phyloP scores from a whole-genome alignment of 225 moss, liverwort and hornwort species.

The Pleurozium schreberi region DNA sequence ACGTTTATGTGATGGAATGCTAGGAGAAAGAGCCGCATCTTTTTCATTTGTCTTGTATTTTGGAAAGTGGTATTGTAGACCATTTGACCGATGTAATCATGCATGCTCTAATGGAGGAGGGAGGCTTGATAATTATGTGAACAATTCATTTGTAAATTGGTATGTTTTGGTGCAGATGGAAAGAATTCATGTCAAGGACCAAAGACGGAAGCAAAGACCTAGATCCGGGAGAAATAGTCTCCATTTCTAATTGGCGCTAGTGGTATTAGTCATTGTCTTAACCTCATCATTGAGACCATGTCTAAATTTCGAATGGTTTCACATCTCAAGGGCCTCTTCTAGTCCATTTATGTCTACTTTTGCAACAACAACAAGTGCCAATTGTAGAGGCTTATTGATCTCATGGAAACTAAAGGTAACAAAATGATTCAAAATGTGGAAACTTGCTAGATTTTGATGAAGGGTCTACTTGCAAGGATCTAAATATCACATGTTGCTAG shows the following conservation, averaged over 20 bases:
- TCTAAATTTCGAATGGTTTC: neutral
- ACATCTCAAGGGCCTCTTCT: fast-evolving
- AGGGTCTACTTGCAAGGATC: fast-evolving
- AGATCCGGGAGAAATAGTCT: too few relatives aligned
- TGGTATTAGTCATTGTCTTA: fast-evolving
- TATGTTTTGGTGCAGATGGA: fast-evolving
- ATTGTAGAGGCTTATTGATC: neutral
- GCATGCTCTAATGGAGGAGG: too few relatives aligned
- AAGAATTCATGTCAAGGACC: too few relatives aligned
- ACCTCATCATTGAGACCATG: too few relatives aligned
- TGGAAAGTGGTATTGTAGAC: too few relatives aligned
- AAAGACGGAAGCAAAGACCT: fast-evolving
- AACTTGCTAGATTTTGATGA: neutral
- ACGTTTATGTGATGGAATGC: too few relatives aligned
- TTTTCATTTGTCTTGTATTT: too few relatives aligned
- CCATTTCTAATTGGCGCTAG: fast-evolving
- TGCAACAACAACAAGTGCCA: fast-evolving
- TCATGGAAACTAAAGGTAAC: neutral
- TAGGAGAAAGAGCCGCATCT: too few relatives aligned
- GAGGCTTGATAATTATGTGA: too few relatives aligned
- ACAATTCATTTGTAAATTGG: too few relatives aligned
- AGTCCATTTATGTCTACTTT: fast-evolving
- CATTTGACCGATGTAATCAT: too few relatives aligned
- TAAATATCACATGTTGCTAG: fast-evolving
- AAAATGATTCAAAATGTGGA: neutral